phyloP scores from a whole-genome alignment of 495 filamentous ascomycete genomes.

The Coniosporium apollinis region DNA sequence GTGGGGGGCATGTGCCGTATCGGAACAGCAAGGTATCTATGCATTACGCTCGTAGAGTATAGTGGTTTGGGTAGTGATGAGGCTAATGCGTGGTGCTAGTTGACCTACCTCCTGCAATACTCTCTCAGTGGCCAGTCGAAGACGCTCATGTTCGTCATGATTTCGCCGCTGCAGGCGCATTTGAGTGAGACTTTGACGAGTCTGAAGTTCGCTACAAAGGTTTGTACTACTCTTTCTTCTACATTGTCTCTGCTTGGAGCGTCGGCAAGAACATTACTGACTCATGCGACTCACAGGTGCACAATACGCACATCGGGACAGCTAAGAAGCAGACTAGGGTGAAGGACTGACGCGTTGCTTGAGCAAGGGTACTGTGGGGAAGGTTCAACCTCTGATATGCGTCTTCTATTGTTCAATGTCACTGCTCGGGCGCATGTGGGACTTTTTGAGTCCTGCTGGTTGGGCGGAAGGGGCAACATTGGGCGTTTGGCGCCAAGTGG shows the following conservation, averaged over 20 bases:
- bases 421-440: no score
- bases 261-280: background rate
- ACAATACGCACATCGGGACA: slow-evolving; percentile 80
- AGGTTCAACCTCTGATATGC: no score
- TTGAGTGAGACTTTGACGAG: slow-evolving; percentile 86
- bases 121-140: slow-evolving; percentile 90
- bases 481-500: no score
- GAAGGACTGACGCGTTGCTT: slow-evolving; percentile 21
- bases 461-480: no score
- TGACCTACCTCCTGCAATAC: slow-evolving; percentile 91
- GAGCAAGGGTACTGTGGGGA: no score
- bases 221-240: slow-evolving; percentile 21
- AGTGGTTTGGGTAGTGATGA: background rate
- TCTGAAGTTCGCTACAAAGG: slow-evolving; percentile 92
- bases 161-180: slow-evolving; percentile 81
- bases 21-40: slow-evolving; percentile 71
- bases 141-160: slow-evolving; percentile 99
- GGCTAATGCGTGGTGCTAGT: slow-evolving; percentile 35
- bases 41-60: background rate
- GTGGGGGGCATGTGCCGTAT: slow-evolving; percentile 80
- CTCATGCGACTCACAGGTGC: slow-evolving; percentile 32
- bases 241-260: slow-evolving; percentile 10
- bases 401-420: no score
- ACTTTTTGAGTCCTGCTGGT: no score
- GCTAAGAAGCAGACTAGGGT: slow-evolving; percentile 60